Evolutionary conservation across 306 rosid species (phyloP).

Genomic region (Datisca glomerata): DNA sequence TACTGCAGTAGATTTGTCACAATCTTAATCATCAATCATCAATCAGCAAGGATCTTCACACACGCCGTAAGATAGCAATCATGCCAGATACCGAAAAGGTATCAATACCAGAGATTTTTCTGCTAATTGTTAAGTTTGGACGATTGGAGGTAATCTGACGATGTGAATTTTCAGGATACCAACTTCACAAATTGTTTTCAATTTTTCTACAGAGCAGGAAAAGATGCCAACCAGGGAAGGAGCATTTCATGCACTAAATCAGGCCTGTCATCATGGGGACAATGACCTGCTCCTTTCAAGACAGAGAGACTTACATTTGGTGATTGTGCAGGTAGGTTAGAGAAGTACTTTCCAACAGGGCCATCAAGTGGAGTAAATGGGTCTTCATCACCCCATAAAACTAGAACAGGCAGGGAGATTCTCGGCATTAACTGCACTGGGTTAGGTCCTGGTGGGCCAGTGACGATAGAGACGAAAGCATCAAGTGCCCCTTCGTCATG

Average conservation of each 20-base stretch:
- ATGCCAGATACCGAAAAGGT: no score
- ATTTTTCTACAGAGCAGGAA: no score
- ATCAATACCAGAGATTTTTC: no score
- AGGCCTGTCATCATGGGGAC: constrained; percentile 93
- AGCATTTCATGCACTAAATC: constrained; percentile 63
- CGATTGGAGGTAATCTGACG: no score
- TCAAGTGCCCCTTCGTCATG: constrained; percentile 63
- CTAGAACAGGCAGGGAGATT: constrained; percentile 51
- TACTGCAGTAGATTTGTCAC: no score
- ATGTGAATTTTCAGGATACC: no score
- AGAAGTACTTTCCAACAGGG: constrained; percentile 79
- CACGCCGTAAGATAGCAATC: no score
- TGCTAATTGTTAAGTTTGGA: no score
- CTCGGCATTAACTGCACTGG: constrained; percentile 64
- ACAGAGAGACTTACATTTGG: constrained; percentile 47
- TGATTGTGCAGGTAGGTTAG: constrained; percentile 35
- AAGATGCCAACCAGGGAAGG: constrained; percentile 88
- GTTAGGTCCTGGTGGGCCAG: constrained; percentile 89
- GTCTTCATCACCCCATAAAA: constrained; percentile 86
- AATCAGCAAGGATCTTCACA: no score
- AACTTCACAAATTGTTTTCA: no score
- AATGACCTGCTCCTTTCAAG: constrained; percentile 81
- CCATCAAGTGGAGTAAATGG: constrained; percentile 94
- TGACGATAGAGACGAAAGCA: constrained; percentile 73
- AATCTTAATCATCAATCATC: no score